A percentile compares a stretch with the other conserved stretches of the same genome.
phyloP scores from a whole-genome alignment of 495 filamentous ascomycete species.

The Daldinia decipiens region DNA sequence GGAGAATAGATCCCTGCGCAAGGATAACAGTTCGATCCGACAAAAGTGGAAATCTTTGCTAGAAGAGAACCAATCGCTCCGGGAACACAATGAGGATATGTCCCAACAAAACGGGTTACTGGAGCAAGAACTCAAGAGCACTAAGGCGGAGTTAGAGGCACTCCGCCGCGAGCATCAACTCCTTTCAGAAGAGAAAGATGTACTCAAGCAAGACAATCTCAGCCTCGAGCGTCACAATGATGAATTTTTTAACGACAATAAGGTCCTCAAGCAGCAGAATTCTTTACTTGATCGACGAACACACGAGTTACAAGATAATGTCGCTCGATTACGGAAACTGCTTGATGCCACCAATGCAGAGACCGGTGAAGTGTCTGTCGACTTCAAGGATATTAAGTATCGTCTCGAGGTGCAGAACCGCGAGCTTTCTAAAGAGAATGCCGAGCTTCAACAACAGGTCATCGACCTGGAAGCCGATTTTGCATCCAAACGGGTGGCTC shows the following conservation, averaged over 20 bases:
- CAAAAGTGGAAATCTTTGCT: slow-evolving; percentile 42
- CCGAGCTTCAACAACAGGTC: slow-evolving; percentile 34
- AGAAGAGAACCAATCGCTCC: slow-evolving; percentile 46
- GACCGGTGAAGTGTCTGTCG: slow-evolving; percentile 36
- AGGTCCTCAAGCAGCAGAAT: slow-evolving; percentile 55
- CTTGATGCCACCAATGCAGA: slow-evolving; percentile 42
- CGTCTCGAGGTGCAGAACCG: slow-evolving; percentile 33
- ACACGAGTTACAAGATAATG: slow-evolving; percentile 50
- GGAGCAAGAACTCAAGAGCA: slow-evolving; percentile 49
- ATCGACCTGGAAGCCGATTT: slow-evolving; percentile 29
- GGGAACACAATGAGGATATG: slow-evolving; percentile 42
- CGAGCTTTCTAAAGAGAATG: slow-evolving; percentile 33
- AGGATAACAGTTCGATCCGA: slow-evolving; percentile 49
- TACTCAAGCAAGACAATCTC: slow-evolving; percentile 54
- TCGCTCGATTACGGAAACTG: slow-evolving; percentile 48
- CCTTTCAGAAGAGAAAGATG: slow-evolving; percentile 49
- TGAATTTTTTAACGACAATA: slow-evolving; percentile 58
- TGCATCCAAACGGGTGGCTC: slow-evolving; percentile 11
- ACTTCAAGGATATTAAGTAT: slow-evolving; percentile 35
- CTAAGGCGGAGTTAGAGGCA: slow-evolving; percentile 50
- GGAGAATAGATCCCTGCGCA: slow-evolving; percentile 50
- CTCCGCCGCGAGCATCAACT: slow-evolving; percentile 46
- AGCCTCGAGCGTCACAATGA: slow-evolving; percentile 60
- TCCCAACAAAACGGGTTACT: slow-evolving; percentile 51
- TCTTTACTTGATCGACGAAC: slow-evolving; percentile 44